Conservation (phyloP, 352 stramenopile genomes). For the Thalassiosira allenii region DNA sequence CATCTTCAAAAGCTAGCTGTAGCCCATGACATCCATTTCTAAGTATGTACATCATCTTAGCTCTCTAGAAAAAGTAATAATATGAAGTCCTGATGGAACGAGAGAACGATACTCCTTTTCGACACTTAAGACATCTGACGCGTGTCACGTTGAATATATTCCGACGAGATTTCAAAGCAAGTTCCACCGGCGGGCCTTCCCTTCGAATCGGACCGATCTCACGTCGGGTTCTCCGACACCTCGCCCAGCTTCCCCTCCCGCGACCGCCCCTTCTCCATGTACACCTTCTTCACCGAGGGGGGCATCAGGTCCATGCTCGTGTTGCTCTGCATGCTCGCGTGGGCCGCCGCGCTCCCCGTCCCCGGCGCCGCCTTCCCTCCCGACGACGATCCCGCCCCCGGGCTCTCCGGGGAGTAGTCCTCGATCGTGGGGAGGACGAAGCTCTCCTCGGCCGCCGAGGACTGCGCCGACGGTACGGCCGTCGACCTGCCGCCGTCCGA, state of each 20-base stretch:
- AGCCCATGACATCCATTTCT: too few relatives aligned
- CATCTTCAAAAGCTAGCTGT: too few relatives aligned
- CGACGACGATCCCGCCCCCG: background rate
- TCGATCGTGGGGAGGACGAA: conserved; percentile 63
- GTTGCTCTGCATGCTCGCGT: conserved; percentile 27
- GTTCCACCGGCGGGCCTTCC: background rate
- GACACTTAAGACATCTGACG: too few relatives aligned
- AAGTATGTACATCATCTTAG: too few relatives aligned
- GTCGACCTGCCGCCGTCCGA: background rate
- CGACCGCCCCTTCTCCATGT: conserved; percentile 9
- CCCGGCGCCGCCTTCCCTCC: too few relatives aligned
- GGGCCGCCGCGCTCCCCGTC: conserved; percentile 8
- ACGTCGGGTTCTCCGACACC: conserved; percentile 14
- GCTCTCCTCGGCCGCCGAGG: conserved; percentile 44
- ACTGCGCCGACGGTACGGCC: conserved; percentile 28
- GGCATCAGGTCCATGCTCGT: conserved; percentile 43
- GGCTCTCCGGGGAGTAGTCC: conserved; percentile 43
- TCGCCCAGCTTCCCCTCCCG: conserved; percentile 30
- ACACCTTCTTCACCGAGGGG: conserved; percentile 42
- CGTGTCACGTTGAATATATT: too few relatives aligned
- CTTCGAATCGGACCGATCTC: background rate
- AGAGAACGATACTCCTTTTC: too few relatives aligned
- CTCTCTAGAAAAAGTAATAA: too few relatives aligned
- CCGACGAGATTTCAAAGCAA: too few relatives aligned
- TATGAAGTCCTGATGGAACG: too few relatives aligned